Conservation (phyloP, 1,284 basidiomycete species). For the Cystobasidium sp. region DNA sequence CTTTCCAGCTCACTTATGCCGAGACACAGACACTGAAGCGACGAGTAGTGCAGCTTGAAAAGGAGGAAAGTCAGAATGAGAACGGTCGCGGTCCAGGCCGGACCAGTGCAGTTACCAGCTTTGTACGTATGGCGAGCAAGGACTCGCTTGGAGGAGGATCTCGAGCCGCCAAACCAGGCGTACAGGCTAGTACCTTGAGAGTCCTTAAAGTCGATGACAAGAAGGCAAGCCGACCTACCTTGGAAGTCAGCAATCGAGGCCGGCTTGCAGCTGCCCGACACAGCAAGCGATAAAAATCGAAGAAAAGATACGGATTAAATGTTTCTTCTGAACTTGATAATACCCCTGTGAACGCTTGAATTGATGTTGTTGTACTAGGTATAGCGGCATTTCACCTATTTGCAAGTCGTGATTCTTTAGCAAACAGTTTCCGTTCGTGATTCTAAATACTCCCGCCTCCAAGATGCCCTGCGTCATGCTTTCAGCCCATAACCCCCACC, state of each 20-base stretch:
- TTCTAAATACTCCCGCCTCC: not conserved
- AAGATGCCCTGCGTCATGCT: not conserved
- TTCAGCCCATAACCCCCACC: not conserved
- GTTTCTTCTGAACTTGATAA: not conserved
- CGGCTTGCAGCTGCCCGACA: conserved; percentile 22
- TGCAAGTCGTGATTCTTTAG: no score
- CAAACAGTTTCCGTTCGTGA: not conserved
- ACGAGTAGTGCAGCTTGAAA: conserved; percentile 25
- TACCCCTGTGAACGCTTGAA: not conserved
- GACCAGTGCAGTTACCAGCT: conserved; percentile 41
- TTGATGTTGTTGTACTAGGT: not conserved
- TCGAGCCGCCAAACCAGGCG: not conserved
- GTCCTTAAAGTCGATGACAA: conserved; percentile 10
- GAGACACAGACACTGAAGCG: conserved; percentile 10
- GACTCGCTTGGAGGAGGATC: not conserved
- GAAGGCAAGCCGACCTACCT: conserved; percentile 2
- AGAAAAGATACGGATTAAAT: not conserved
- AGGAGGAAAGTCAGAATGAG: conserved; percentile 41
- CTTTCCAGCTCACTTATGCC: not conserved
- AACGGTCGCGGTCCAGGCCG: conserved; percentile 34
- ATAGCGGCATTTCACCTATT: not conserved
- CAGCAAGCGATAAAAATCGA: not conserved
- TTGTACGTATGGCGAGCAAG: conserved; percentile 16
- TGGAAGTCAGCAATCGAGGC: conserved; percentile 11
- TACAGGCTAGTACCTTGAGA: not conserved